phyloP scores from a whole-genome alignment of 163 green algal species.

The Picocystis sp. region DNA sequence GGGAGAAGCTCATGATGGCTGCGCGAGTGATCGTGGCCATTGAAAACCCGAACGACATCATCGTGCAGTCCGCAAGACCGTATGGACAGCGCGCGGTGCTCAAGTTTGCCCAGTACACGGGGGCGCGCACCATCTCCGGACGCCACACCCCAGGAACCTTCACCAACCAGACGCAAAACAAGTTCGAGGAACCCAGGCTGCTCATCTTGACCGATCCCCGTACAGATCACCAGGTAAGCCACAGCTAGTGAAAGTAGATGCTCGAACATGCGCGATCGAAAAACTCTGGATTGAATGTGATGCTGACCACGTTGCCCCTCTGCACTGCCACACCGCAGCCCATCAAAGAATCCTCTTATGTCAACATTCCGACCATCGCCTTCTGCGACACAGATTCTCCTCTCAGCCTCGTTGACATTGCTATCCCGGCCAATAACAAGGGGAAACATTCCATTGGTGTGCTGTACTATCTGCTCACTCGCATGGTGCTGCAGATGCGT shows the following conservation, averaged over 20 bases:
- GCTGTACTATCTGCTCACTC: constrained; percentile 92
- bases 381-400: constrained; percentile 99
- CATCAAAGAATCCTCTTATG: constrained; percentile 89
- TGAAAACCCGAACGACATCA: constrained; percentile 90
- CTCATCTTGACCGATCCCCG: constrained; percentile 82
- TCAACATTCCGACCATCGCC: constrained; percentile 98
- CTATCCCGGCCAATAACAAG: constrained; percentile 99
- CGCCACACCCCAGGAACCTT: constrained; percentile 96
- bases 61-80: constrained; percentile 30
- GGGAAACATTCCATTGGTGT: constrained; percentile 94
- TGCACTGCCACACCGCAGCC: constrained; percentile 44
- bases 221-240: constrained; percentile 27
- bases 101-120: constrained; percentile 97
- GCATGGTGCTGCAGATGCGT: constrained; percentile 93
- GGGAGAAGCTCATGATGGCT: constrained; percentile 94
- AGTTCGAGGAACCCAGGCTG: constrained; percentile 92
- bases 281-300: no score
- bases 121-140: constrained; percentile 74
- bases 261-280: no score
- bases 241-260: no score
- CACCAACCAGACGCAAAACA: constrained; percentile 98
- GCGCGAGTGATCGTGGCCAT: constrained; percentile 94
- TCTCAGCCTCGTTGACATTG: constrained; percentile 85
- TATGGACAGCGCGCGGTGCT: constrained; percentile 83
- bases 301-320: no score